A percentile compares a stretch with the other conserved stretches of the same genome.
phyloP scores from a whole-genome alignment of 2,329 filamentous ascomycete genomes.

The Fonsecaea nubica region DNA sequence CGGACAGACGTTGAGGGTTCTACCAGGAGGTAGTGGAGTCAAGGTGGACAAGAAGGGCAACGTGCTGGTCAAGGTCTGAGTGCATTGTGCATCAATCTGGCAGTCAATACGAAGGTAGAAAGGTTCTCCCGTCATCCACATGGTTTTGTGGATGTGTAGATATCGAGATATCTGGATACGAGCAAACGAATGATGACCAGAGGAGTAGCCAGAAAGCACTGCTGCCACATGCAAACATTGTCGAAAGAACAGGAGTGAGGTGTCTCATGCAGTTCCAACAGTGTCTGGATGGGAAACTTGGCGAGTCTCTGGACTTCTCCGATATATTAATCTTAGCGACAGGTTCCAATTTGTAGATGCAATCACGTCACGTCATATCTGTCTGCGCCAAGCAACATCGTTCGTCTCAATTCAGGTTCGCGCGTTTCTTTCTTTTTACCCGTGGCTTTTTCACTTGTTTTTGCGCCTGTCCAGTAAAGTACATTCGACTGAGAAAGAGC shows the following conservation, averaged over 20 bases:
- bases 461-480: background rate
- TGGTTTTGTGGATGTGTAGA: no score
- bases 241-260: background rate
- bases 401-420: slow-evolving; percentile 4
- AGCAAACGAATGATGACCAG: no score
- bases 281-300: background rate
- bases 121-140: no score
- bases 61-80: slow-evolving; percentile 34
- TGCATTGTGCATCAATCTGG: background rate
- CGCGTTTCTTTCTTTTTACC: background rate
- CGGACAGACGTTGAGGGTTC: slow-evolving; percentile 83
- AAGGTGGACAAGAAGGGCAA: slow-evolving; percentile 58
- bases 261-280: background rate
- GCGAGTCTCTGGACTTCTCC: no score
- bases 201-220: no score
- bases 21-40: slow-evolving; percentile 73
- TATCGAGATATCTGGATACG: no score
- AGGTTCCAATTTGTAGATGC: background rate
- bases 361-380: slow-evolving; percentile 3
- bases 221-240: background rate
- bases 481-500: background rate
- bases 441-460: background rate
- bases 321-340: background rate
- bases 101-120: background rate
- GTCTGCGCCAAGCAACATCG: background rate